Base-by-base conservation (phyloP, 176 grass and related monocot species). In the Lolium rigidum region DNA sequence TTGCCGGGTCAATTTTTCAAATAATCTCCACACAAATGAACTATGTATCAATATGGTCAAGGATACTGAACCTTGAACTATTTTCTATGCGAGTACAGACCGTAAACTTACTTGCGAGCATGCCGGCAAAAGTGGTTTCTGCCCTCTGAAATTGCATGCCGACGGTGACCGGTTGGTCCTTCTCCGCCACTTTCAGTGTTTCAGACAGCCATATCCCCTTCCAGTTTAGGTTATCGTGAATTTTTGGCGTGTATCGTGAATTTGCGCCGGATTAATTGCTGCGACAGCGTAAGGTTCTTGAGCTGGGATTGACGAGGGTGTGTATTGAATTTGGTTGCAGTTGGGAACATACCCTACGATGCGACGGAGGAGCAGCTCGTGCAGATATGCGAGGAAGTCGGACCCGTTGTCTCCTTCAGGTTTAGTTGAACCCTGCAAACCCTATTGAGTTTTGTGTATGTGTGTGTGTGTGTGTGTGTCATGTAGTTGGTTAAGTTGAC, bases 351-450 rank as follows among this genome's bases (percentile, higher is more conserved):
- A 73, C 94, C 97, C 0, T 95, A 95, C 10, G 94, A 95, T 83
- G 97, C 94, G 9, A 96, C 97, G 69, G 97, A 99, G 87, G 94
- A 99, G 70, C 92, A 96, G 74, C 88, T 99, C 7, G 88, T 94
- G 48, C 92, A 99, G 92, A 96, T 99, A 70, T 99, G 97, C 14
- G 97, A 99, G 74, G 94, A 95, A 56, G 88, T 98, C 31, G 94
- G 97, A 9, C 97, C 97, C 0, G 94, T 98, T 41, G 94, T 95
- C 63, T 98, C 97, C 21, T 98, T 98, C 90, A 99, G 97, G 97
- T 99, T 80, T 82, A 79, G 6, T 38, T 82, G 21, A 59, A 39
- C 72, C 9, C 35, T 47, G 25, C 70, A 69, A 83, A 62, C 78
- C 66, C 48, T 61, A 48, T 47, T 6, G 3, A 58, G 3, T 88